These are phyloP conservation scores for Fusarium sp. DNA, from an alignment of 2,329 filamentous ascomycete species.

Conservation along the genomic window DNA sequence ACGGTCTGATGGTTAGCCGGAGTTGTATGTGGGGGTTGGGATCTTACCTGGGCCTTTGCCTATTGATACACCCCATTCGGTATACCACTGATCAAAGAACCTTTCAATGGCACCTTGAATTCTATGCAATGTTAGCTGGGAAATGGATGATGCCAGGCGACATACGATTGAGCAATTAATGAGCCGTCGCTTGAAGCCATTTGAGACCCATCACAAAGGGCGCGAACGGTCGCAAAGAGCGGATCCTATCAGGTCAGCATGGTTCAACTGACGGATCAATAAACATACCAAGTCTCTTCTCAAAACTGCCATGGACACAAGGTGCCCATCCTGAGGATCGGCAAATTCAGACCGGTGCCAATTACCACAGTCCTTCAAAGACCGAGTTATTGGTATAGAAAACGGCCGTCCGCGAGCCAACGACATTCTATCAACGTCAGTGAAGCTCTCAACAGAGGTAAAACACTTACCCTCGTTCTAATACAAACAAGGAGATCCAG, in stretches of 20 bases:
- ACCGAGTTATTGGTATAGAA: constrained; percentile 76
- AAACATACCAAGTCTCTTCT: constrained; percentile 73
- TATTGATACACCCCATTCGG: constrained; percentile 73
- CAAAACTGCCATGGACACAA: constrained; percentile 80
- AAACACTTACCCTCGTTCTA: constrained; percentile 73
- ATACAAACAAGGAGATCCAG: constrained; percentile 81
- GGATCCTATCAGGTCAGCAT: constrained; percentile 59
- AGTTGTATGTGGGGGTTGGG: accelerated
- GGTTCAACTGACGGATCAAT: not conserved
- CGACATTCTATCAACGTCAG: constrained; percentile 67
- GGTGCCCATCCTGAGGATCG: constrained; percentile 78
- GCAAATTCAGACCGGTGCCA: constrained; percentile 78
- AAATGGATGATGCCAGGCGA: not conserved
- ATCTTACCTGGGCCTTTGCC: constrained; percentile 66
- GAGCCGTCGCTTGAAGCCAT: constrained; percentile 65
- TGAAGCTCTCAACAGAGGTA: not conserved
- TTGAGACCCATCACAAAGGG: constrained; percentile 72
- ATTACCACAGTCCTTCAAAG: constrained; percentile 77
- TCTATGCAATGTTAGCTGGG: constrained; percentile 47
- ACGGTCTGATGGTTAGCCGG: constrained; percentile 56
- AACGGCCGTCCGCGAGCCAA: constrained; percentile 79
- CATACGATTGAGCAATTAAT: constrained; percentile 68
- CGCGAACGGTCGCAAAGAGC: constrained; percentile 71
- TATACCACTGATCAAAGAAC: constrained; percentile 77
- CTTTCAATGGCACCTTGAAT: constrained; percentile 74